Percentiles rank a stretch among this genome's conserved stretches.
Conservation (phyloP, 2,329 filamentous ascomycete genomes). For the Pyricularia sp. region DNA sequence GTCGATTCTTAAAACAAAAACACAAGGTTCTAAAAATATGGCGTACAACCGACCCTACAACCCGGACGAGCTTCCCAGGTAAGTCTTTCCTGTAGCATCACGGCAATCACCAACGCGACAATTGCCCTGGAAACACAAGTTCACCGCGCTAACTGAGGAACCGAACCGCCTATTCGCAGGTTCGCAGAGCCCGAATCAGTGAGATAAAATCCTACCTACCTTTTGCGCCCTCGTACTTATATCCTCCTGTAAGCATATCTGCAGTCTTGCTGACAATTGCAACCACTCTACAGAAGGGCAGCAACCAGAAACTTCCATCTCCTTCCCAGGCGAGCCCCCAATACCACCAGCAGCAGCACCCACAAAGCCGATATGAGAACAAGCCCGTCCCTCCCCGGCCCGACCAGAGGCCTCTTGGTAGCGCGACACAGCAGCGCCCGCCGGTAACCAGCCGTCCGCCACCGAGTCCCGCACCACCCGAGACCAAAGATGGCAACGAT, state of each 20-base stretch:
- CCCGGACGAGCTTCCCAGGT: conserved; percentile 90
- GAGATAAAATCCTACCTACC: conserved; percentile 14
- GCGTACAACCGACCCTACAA: conserved; percentile 92
- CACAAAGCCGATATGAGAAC: conserved; percentile 33
- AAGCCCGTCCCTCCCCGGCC: conserved; percentile 36
- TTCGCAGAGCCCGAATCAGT: conserved; percentile 42
- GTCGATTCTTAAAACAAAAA: background rate
- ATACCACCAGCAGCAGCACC: conserved; percentile 14
- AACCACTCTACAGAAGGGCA: conserved; percentile 22
- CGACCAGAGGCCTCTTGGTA: conserved; percentile 13
- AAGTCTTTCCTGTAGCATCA: conserved; percentile 24
- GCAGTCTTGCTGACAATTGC: conserved; percentile 1
- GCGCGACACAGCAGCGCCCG: conserved; percentile 32
- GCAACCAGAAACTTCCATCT: conserved; percentile 9
- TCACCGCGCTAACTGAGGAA: background rate
- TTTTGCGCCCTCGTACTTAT: background rate
- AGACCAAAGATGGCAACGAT: conserved; percentile 43
- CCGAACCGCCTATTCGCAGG: conserved; percentile 18
- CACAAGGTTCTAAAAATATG: conserved; percentile 41
- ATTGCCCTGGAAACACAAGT: background rate
- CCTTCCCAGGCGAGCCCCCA: background rate
- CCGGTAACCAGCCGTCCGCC: conserved; percentile 53
- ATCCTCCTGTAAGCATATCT: conserved; percentile 6
- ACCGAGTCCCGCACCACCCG: conserved; percentile 48
- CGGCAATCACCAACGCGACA: background rate